Percentiles rank a stretch among this genome's conserved stretches.
Evolutionary conservation across 352 stramenopile species (phyloP).

Genomic region (Phytophthora multivora): DNA sequence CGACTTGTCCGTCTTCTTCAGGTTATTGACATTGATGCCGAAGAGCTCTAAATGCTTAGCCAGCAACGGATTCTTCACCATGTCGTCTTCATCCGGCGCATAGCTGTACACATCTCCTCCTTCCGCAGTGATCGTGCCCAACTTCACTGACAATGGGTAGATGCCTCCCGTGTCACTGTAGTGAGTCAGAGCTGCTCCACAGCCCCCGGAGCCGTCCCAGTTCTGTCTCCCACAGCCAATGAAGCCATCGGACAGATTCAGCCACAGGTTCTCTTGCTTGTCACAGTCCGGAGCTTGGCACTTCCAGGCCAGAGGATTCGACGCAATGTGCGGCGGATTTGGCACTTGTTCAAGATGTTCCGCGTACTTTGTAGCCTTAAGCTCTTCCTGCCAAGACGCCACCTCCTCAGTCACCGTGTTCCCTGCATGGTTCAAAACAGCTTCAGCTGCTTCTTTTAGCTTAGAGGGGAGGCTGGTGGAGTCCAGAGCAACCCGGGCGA

Average conservation of each 20-base stretch:
- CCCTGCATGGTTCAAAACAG: slow-evolving; percentile 75
- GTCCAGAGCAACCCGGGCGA: slow-evolving; percentile 39
- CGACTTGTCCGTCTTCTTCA: slow-evolving; percentile 98
- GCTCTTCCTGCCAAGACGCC: slow-evolving; percentile 82
- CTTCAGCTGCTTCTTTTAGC: slow-evolving; percentile 60
- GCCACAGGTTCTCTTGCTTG: slow-evolving; percentile 98
- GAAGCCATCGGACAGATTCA: slow-evolving; percentile 96
- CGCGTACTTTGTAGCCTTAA: slow-evolving; percentile 80
- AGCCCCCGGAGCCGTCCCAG: slow-evolving; percentile 96
- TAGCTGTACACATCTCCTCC: slow-evolving; percentile 99
- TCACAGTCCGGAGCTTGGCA: slow-evolving; percentile 94
- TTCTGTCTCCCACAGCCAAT: slow-evolving; percentile 91
- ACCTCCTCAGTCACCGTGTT: slow-evolving; percentile 83
- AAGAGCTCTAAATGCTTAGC: slow-evolving; percentile 94
- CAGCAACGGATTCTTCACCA: slow-evolving; percentile 96
- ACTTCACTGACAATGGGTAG: slow-evolving; percentile 97
- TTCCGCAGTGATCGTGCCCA: slow-evolving; percentile 96
- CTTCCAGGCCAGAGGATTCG: slow-evolving; percentile 75
- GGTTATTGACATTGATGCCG: slow-evolving; percentile 94
- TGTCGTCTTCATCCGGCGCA: slow-evolving; percentile 96
- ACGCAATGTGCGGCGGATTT: slow-evolving; percentile 64
- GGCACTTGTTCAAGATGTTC: slow-evolving; percentile 72
- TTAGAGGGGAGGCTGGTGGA: slow-evolving; percentile 43
- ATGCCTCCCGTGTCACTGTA: slow-evolving; percentile 93
- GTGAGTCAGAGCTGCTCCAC: slow-evolving; percentile 96